These are phyloP conservation scores for Letharia columbiana DNA, from an alignment of 495 filamentous ascomycete species.

Conservation along the genomic window DNA sequence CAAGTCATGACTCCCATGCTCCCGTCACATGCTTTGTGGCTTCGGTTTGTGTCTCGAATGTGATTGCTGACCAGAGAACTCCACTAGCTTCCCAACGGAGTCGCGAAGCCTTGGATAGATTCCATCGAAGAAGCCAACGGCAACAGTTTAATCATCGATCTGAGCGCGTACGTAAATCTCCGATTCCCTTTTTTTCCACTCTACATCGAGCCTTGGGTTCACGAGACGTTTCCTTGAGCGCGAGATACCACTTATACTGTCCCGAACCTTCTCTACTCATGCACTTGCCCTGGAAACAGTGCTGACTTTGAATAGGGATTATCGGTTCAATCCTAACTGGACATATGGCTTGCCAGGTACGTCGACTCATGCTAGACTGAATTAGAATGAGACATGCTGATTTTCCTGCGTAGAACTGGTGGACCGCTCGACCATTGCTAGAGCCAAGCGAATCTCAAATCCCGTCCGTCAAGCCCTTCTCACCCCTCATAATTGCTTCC, in stretches of 20 bases:
- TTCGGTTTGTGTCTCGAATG: background rate
- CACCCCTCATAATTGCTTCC: background rate
- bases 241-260: background rate
- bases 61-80: background rate
- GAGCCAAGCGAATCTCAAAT: constrained; percentile 83
- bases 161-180: constrained; percentile 50
- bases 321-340: constrained; percentile 85
- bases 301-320: constrained; percentile 43
- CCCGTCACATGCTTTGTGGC: background rate
- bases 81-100: constrained; percentile 69
- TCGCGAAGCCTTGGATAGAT: constrained; percentile 93
- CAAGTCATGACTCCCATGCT: background rate
- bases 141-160: constrained; percentile 79
- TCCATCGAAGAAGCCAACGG: constrained; percentile 69
- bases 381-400: background rate
- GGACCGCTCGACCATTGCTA: constrained; percentile 63
- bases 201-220: background rate
- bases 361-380: background rate
- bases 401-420: constrained; percentile 51
- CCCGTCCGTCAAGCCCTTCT: constrained; percentile 67
- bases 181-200: background rate
- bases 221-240: background rate
- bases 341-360: constrained; percentile 76
- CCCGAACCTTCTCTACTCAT: background rate
- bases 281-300: background rate